phyloP scores from a whole-genome alignment of 2,329 filamentous ascomycete genomes.

The Pyrenophora tritici-repentis region DNA sequence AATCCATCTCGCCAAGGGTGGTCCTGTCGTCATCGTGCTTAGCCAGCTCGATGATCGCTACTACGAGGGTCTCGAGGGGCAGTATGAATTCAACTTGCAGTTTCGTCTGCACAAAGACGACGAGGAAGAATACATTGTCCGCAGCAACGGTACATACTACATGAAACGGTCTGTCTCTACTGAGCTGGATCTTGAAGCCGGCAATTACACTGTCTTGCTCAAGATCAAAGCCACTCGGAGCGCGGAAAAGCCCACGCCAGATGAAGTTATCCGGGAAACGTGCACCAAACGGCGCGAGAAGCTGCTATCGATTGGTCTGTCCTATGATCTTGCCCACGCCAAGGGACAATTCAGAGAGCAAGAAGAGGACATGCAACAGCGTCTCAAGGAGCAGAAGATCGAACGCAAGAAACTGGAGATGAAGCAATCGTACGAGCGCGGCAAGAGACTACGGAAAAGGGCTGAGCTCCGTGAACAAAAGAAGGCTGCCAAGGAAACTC shows the following conservation, averaged over 20 bases:
- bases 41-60: slow-evolving; percentile 66
- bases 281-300: slow-evolving; percentile 72
- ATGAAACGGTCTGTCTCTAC: slow-evolving; percentile 78
- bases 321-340: slow-evolving; percentile 72
- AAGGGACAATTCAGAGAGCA: slow-evolving; percentile 63
- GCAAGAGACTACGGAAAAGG: slow-evolving; percentile 45
- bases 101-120: slow-evolving; percentile 64
- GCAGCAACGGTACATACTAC: slow-evolving; percentile 60
- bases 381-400: slow-evolving; percentile 46
- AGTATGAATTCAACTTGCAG: slow-evolving; percentile 62
- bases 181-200: slow-evolving; percentile 74
- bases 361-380: slow-evolving; percentile 52
- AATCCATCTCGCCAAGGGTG: slow-evolving; percentile 57
- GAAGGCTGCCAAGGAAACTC: slow-evolving; percentile 41
- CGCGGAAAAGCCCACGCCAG: slow-evolving; percentile 58
- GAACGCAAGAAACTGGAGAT: slow-evolving; percentile 43
- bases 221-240: slow-evolving; percentile 72
- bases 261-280: slow-evolving; percentile 69
- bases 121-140: slow-evolving; percentile 64
- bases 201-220: slow-evolving; percentile 75
- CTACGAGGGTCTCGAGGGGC: slow-evolving; percentile 61
- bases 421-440: slow-evolving; percentile 46
- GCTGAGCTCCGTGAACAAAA: slow-evolving; percentile 46
- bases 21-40: slow-evolving; percentile 63
- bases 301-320: slow-evolving; percentile 69